phyloP scores from a whole-genome alignment of 2,329 filamentous ascomycete species.

The Alternaria alternata region DNA sequence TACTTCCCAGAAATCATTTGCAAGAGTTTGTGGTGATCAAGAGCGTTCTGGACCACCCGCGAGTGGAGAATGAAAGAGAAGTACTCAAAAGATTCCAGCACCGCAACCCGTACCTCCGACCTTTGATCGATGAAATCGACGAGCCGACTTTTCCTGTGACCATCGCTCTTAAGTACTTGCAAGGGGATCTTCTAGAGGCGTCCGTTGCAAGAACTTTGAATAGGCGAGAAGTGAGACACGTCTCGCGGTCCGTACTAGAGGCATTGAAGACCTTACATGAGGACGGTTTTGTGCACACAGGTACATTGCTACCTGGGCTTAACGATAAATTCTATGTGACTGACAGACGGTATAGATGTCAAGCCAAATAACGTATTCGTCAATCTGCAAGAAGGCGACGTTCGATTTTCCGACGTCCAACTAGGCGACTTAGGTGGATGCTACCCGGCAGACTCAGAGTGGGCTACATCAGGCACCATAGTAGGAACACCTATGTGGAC shows the following conservation, averaged over 20 bases:
- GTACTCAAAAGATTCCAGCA: conserved; percentile 36
- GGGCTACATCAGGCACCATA: conserved; percentile 31
- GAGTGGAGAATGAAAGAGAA: conserved; percentile 38
- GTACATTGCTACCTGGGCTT: conserved; percentile 9
- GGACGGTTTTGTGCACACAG: conserved; percentile 38
- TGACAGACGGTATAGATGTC: conserved; percentile 27
- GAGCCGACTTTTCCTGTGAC: conserved; percentile 27
- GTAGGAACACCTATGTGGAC: conserved; percentile 51
- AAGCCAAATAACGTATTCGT: conserved; percentile 53
- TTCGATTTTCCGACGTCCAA: conserved; percentile 47
- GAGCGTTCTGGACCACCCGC: conserved; percentile 28
- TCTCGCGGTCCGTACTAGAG: conserved; percentile 29
- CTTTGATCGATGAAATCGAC: conserved; percentile 39
- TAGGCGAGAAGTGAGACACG: conserved; percentile 29
- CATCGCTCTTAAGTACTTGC: conserved; percentile 35
- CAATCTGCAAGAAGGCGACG: conserved; percentile 39
- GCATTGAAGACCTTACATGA: conserved; percentile 37
- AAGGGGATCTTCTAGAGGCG: conserved; percentile 27
- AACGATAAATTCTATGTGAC: not conserved
- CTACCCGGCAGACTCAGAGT: conserved; percentile 28
- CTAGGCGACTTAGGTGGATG: conserved; percentile 46
- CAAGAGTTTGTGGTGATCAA: conserved; percentile 33
- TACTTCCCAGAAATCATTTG: conserved; percentile 11
- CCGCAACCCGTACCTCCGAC: conserved; percentile 32
- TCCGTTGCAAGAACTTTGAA: conserved; percentile 24